Evolutionary conservation across 768 basidiomycete species (phyloP), one percentile per base, ranked within the genome.

Genomic region (Tubosaeta sp.): DNA sequence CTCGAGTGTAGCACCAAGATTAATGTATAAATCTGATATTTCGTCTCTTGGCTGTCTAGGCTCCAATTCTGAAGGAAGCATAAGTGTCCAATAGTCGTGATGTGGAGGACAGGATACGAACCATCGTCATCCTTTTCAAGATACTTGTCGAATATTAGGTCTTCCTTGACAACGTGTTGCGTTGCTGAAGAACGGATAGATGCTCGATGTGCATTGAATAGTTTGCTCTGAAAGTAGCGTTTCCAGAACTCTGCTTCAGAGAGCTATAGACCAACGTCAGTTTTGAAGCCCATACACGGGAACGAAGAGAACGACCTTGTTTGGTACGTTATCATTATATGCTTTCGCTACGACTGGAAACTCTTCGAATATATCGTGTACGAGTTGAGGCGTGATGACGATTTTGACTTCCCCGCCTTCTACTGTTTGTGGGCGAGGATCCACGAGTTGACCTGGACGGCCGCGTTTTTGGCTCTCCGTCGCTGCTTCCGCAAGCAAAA

Each of bases 321-420:
- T 79, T 3, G 95, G 94, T 1, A 98, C 94, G 58, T 94, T 94
- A 63, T 95, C 94, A 53, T 74, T 85, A 62, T 96, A 95, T 0
- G 94, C 95, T 67, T 83, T 88, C 35, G 87, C 85, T 12, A 98
- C 92, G 29, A 96, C 87, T 2, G 96, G 94, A 65, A 94, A 98
- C 71, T 96, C 94, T 57, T 98, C 94, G 61, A 99, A 99, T 44
- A 98, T 93, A 62, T 98, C 95, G 60, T 90, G 84, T 30, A 95
- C 88, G 40, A 97, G 78, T 68, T 94, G 90, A 14, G 89, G 89
- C 3, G 93, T 94, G 43, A 95, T 86, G 55, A 86, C 81, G 56
- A 94, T 90, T 68, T 90, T 94, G 63, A 88, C 80, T 69, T 94
- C 90, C 16, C 90, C 90, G 21, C 82, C 81, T 53, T 90, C 88